Conservation (phyloP, 176 grass and related monocot species). For the Ananas comosus region DNA sequence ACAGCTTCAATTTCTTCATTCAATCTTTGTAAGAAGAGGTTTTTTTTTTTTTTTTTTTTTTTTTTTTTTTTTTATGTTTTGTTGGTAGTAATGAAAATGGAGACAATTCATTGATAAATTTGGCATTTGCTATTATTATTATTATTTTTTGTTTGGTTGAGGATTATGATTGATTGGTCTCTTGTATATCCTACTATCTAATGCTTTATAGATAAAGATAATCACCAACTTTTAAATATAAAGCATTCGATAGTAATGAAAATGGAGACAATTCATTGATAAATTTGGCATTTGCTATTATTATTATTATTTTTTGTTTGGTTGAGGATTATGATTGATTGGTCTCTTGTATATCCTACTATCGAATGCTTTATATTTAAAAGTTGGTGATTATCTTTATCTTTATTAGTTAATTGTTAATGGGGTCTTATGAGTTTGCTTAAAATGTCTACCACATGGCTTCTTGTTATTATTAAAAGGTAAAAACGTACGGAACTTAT, state of each 20-base stretch:
- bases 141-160: no score
- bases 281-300: background rate
- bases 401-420: background rate
- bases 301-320: no score
- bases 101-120: slow-evolving; percentile 3
- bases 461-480: background rate
- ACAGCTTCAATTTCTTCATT: slow-evolving; percentile 94
- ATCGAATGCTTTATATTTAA: background rate
- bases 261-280: slow-evolving; percentile 3
- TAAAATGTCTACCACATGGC: background rate
- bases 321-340: background rate
- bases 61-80: no score
- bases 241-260: no score
- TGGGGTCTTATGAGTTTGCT: background rate
- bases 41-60: background rate
- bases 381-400: background rate
- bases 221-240: no score
- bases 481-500: no score
- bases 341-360: background rate
- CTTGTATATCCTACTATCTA: background rate
- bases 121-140: background rate
- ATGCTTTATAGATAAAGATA: no score
- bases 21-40: slow-evolving; percentile 72
- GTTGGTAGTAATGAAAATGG: background rate
- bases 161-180: background rate